Evolutionary conservation across 1,284 basidiomycete genomes (phyloP).

Genomic region (Puccinia sorghi): DNA sequence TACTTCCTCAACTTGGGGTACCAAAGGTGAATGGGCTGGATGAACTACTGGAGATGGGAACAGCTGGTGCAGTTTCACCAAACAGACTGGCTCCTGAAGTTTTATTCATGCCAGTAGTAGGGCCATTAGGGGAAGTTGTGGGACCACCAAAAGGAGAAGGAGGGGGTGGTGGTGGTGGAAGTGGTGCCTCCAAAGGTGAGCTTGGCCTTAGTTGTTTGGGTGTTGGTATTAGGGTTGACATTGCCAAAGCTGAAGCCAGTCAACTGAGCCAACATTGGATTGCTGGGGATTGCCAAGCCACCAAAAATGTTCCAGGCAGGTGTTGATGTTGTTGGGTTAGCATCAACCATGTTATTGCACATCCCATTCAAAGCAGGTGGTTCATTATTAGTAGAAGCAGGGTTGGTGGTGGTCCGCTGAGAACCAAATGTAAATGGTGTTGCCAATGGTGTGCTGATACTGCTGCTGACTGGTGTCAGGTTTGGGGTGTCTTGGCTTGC

Average conservation of each 20-base stretch:
- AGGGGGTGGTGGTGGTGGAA: conserved; percentile 10
- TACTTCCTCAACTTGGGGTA: neutral
- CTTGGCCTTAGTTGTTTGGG: conserved; percentile 11
- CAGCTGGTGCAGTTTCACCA: neutral
- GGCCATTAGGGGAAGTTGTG: neutral
- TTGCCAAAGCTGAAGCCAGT: conserved; percentile 13
- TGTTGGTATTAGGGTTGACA: neutral
- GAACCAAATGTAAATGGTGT: conserved; percentile 11
- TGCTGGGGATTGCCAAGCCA: conserved; percentile 7
- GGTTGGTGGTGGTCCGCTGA: neutral
- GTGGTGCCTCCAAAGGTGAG: conserved; percentile 17
- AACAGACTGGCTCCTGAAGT: conserved; percentile 3
- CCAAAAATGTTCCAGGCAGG: conserved; percentile 10
- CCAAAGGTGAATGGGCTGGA: conserved; percentile 25
- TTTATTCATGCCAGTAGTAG: neutral
- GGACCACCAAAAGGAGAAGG: conserved; percentile 16
- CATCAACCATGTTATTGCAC: conserved; percentile 12
- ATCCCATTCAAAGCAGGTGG: conserved; percentile 14
- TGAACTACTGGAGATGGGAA: neutral
- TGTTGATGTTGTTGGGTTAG: conserved; percentile 11
- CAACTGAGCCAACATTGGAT: neutral
- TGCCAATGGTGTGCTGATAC: neutral
- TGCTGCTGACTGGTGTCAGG: neutral
- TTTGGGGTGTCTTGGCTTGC: conserved; percentile 1
- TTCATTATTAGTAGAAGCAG: neutral